These are phyloP conservation scores for Penicillium occitanis DNA, from an alignment of 2,329 filamentous ascomycete genomes.

Conservation along the genomic window DNA sequence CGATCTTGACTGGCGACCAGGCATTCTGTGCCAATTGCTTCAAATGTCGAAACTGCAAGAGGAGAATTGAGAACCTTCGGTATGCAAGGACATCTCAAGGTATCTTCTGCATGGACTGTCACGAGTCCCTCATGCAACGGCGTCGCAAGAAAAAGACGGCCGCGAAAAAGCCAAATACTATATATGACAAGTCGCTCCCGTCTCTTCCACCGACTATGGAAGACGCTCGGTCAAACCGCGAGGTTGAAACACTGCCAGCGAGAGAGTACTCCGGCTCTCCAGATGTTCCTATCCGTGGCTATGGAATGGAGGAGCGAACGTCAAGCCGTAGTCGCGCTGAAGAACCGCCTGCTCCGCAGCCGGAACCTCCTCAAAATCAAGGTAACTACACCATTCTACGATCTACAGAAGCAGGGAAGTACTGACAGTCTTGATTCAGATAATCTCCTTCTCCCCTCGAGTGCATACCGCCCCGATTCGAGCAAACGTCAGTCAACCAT, in stretches of 20 bases:
- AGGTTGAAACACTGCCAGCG: constrained; percentile 57
- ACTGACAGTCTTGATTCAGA: constrained; percentile 39
- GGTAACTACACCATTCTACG: constrained; percentile 26
- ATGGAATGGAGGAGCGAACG: constrained; percentile 25
- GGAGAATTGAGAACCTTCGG: constrained; percentile 95
- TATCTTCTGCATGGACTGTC: constrained; percentile 99
- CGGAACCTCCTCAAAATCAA: constrained; percentile 31
- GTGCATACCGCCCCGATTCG: constrained; percentile 61
- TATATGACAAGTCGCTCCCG: constrained; percentile 88
- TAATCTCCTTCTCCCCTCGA: constrained; percentile 69
- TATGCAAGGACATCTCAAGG: constrained; percentile 97
- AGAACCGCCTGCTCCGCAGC: constrained; percentile 28
- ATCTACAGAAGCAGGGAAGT: not conserved
- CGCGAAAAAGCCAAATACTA: constrained; percentile 49
- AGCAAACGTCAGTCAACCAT: constrained; percentile 73
- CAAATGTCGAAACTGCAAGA: constrained; percentile 95
- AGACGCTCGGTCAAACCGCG: constrained; percentile 60
- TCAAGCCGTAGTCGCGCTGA: constrained; percentile 29
- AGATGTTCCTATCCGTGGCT: constrained; percentile 29
- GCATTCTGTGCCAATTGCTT: constrained; percentile 98
- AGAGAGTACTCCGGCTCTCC: constrained; percentile 59
- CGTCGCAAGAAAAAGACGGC: constrained; percentile 72
- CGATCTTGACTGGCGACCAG: constrained; percentile 95
- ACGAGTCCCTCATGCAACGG: constrained; percentile 93
- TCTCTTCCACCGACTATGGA: constrained; percentile 76